A percentile compares a stretch with the other conserved stretches of the same genome.
phyloP scores from a whole-genome alignment of 1,139 yeast species.

The Saccharomyces hybrid region DNA sequence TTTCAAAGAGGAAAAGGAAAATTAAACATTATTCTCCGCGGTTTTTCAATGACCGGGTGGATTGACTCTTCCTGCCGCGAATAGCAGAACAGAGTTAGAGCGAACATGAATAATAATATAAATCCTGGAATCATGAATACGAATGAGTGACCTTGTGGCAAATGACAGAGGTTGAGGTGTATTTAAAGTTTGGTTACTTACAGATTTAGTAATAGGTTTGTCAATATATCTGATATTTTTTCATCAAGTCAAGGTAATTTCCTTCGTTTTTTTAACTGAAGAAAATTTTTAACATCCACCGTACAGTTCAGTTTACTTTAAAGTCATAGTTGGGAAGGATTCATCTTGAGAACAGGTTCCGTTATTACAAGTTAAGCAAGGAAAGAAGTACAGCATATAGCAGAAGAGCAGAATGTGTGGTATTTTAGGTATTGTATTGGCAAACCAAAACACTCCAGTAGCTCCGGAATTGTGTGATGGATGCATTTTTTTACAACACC shows the following conservation, averaged over 20 bases:
- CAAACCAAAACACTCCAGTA: slow-evolving; percentile 65
- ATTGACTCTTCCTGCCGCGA: background rate
- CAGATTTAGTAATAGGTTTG: background rate
- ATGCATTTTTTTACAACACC: slow-evolving; percentile 85
- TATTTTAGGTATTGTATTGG: slow-evolving; percentile 76
- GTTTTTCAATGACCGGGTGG: background rate
- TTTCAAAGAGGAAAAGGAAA: slow-evolving; percentile 1
- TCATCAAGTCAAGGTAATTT: background rate
- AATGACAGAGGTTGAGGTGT: background rate
- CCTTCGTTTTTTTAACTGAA: background rate
- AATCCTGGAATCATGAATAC: background rate
- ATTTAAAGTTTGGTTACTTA: background rate
- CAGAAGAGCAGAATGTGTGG: slow-evolving; percentile 68
- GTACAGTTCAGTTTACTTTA: background rate
- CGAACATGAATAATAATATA: background rate
- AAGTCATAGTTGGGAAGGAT: background rate
- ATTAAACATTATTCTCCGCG: background rate
- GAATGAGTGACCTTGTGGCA: background rate
- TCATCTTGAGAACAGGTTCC: background rate
- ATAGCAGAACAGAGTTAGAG: background rate
- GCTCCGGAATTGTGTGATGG: slow-evolving; percentile 92
- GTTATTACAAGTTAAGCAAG: background rate
- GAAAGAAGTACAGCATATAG: slow-evolving; percentile 1
- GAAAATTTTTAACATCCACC: background rate
- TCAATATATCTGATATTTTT: background rate